Evolutionary conservation across 2,329 filamentous ascomycete species (phyloP), one percentile per base, ranked within the genome.

Genomic region (Aspergillus tanneri): DNA sequence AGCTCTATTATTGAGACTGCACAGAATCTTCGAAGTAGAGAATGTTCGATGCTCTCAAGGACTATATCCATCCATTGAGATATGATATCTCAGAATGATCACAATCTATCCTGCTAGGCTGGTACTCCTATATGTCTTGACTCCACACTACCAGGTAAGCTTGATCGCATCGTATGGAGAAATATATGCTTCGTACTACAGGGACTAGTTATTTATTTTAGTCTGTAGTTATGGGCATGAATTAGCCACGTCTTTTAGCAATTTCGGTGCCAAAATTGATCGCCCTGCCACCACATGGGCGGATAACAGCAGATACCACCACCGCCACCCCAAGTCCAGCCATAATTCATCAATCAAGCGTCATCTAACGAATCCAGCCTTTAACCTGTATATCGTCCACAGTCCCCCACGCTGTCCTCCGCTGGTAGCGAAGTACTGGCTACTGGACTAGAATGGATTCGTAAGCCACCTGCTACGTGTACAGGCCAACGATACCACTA

Each of bases 391-490:
- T 40, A 40, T 27, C 22, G 9, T 40, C 30, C 30, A 34, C 10
- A 3, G n/a, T 14, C 11, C n/a, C 11, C 18, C n/a, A 34, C n/a
- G 9, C n/a, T 34, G 18, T 34, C 30, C 30, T 34, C 30, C 30
- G 30, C n/a, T 6, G 12, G 18, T 14, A 16, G 7, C 18, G 30
- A 34, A n/a, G 30, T 16, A 34, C 10, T 18, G 35, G 36, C 21
- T n/a, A 19, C 43, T 30, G 11, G 19, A 16, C 21, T 7, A 40
- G 14, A n/a, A 5, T 5, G n/a, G 23, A 28, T 18, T 37, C 23
- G 39, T 47, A 24, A 43, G 39, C 38, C 16, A 16, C 9, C 23
- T 43, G 45, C 45, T 43, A 47, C 38, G 45, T 47, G 46, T 47
- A 36, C 39, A 36, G 21, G n/a, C 39, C 34, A n/a, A n/a, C n/a